Evolutionary conservation across 495 filamentous ascomycete species (phyloP), one percentile per base, ranked within the genome.

Genomic region (Penicillium canariense): DNA sequence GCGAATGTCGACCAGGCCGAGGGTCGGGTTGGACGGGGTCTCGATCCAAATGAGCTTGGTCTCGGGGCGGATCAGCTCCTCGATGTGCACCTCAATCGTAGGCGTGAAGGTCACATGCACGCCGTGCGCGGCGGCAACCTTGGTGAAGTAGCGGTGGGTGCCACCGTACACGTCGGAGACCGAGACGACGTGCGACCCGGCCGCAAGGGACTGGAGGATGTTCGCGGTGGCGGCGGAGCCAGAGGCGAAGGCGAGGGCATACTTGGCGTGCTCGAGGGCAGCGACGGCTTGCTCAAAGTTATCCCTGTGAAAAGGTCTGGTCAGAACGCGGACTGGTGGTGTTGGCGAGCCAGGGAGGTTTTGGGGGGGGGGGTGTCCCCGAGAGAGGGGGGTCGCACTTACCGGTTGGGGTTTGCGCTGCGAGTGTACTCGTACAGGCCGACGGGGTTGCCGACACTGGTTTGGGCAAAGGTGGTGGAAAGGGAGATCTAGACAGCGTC

Each of bases 31-130:
- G 55, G 87, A 90, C 20, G 94, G 94, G 0, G 85, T 86, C 72
- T 99, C 94, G 67, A 99, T 97, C 94, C 94, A 99, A 56, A 97
- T 85, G 43, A 99, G 77, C 73, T 95, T 97, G 38, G 95, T 99
- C 66, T 91, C 83, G 5, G 89, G 85, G 35, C 85, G 85, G 63
- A 99, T 95, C 68, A 96, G 78, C 45, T 86, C 79, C 50, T 83
- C 82, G 56, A 96, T 83, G 63, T 97, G 87, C 39, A 90, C 71
- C 75, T 97, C 95, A 63, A 99, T 90, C 66, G 81, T 81, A 4
- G 90, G 90, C 2, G 90, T 89, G 73, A 99, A 99, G 26, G 93
- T 93, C 30, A 97, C 95, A 47, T 89, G 81, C 11, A 99, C 93
- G 55, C 92, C 91, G 66, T 99, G 95, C 23, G 95, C 91, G 56